phyloP scores from a whole-genome alignment of 2,329 filamentous ascomycete species.

The Leptodontidium sp. region DNA sequence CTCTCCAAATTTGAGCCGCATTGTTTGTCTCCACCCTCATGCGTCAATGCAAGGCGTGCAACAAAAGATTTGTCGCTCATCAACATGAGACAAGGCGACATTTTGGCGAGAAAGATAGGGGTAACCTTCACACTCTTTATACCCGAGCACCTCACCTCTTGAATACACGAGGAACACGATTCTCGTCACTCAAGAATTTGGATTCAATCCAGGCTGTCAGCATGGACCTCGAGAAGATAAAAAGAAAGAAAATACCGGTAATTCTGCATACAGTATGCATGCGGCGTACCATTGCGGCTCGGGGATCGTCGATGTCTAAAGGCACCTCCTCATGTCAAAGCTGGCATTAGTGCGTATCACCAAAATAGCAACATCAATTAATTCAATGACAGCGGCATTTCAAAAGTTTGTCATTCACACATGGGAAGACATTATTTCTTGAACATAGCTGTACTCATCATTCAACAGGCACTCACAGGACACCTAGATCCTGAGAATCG shows the following conservation, averaged over 20 bases:
- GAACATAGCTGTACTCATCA: not conserved
- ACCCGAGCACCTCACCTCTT: too few relatives aligned
- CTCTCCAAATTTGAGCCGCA: slow-evolving; percentile 13
- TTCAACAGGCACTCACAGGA: not conserved
- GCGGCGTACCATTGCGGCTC: not conserved
- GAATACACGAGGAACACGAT: too few relatives aligned
- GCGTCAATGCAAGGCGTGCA: slow-evolving; percentile 33
- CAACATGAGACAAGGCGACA: too few relatives aligned
- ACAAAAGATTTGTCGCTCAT: slow-evolving; percentile 19
- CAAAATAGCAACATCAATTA: not conserved
- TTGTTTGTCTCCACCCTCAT: slow-evolving; percentile 17
- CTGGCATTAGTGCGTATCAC: slow-evolving; percentile 1
- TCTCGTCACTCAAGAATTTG: too few relatives aligned
- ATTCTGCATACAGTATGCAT: too few relatives aligned
- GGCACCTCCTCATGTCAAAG: not conserved
- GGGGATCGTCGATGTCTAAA: not conserved
- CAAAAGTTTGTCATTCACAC: not conserved
- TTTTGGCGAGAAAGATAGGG: too few relatives aligned
- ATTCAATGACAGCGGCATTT: not conserved
- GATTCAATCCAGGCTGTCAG: too few relatives aligned
- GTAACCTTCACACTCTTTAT: too few relatives aligned
- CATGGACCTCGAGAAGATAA: too few relatives aligned
- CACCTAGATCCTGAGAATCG: too few relatives aligned
- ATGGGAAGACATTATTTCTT: not conserved
- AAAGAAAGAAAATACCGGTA: too few relatives aligned